Percentiles rank a stretch among this genome's conserved stretches.
Conservation (phyloP, 306 rosid genomes). For the Lathyrus aphaca region DNA sequence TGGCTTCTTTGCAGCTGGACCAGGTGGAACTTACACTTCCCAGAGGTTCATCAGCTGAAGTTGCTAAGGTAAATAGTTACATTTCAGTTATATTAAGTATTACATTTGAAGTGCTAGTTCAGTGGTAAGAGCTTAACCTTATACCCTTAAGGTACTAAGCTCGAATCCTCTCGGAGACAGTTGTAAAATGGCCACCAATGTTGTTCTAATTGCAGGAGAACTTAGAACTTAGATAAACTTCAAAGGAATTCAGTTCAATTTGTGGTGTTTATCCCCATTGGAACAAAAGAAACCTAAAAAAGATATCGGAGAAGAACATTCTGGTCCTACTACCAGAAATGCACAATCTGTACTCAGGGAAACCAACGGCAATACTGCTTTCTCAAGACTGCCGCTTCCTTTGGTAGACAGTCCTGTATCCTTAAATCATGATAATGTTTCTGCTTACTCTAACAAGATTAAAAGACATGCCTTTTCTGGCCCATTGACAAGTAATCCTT, state of each 20-base stretch:
- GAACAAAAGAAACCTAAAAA: conserved; percentile 63
- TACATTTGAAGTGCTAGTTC: too few relatives aligned
- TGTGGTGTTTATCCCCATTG: conserved; percentile 81
- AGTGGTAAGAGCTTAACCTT: too few relatives aligned
- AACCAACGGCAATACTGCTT: conserved; percentile 63
- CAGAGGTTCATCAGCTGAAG: conserved; percentile 51
- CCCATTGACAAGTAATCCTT: conserved; percentile 69
- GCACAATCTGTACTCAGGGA: conserved; percentile 70
- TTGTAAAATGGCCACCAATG: neutral
- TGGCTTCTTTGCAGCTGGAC: conserved; percentile 55
- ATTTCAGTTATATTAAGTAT: conserved; percentile 10
- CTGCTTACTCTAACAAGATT: conserved; percentile 65
- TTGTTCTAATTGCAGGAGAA: conserved; percentile 67
- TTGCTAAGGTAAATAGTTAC: conserved; percentile 53
- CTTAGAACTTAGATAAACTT: conserved; percentile 53
- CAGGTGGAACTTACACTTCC: conserved; percentile 66
- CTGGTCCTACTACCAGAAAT: conserved; percentile 49
- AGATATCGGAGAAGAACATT: conserved; percentile 45
- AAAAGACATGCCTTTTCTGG: conserved; percentile 88
- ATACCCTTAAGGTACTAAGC: too few relatives aligned
- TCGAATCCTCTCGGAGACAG: too few relatives aligned
- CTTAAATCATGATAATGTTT: conserved; percentile 47
- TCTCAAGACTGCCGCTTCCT: conserved; percentile 68
- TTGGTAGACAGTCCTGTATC: conserved; percentile 52
- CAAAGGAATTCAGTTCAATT: conserved; percentile 65